Base-by-base conservation (phyloP, 768 basidiomycete genomes). In the Daedaleopsis sinensis region DNA sequence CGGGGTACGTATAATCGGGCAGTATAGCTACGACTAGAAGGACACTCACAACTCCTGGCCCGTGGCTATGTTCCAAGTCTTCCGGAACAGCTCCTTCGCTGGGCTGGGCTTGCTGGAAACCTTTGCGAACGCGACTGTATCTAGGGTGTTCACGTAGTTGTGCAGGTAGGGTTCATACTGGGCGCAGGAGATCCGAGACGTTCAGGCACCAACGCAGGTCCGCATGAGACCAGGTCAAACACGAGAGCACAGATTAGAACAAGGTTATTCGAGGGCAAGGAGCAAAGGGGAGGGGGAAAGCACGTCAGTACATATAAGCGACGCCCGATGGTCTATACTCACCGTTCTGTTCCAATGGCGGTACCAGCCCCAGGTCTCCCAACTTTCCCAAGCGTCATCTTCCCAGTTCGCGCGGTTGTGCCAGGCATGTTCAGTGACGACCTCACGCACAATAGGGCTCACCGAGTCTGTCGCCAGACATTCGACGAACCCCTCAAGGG, bases 321-420 rank as follows among this genome's bases (percentile, higher is more conserved):
- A 52, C 19, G 11, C 36, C 27, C 5, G 11, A 27, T 55, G 36
- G 36, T 56, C 23, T 42, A 24, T 42, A 77, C 91, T 64, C 56
- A 94, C 94, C 72, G 77, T 81, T 68, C 93, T 80, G 73, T 90
- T 91, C 77, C 94, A 95, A 67, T 96, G 92, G 61, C 90, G 80
- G 67, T 91, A 95, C 94, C 94, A 96, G 2, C 90, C 88, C 89
- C 91, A 94, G 0, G 88, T 91, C 76, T 91, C 88, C 93, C 92
- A 94, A 1, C 83, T 79, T 69, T 83, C 82, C 94, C 94, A 96
- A 57, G 90, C 88, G 27, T 86, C 84, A 39, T 84, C 80, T 21
- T 79, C 80, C 92, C 92, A 94, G 35, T 77, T 81, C 1, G 78
- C 79, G 23, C 91, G 87, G 46, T 83, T 83, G 37, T 85, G 79